A percentile compares a stretch with the other conserved stretches of the same genome.
These are phyloP conservation scores for Coemansia sp. DNA, from an alignment of 192 early-diverging fungal species.

Conservation along the genomic window DNA sequence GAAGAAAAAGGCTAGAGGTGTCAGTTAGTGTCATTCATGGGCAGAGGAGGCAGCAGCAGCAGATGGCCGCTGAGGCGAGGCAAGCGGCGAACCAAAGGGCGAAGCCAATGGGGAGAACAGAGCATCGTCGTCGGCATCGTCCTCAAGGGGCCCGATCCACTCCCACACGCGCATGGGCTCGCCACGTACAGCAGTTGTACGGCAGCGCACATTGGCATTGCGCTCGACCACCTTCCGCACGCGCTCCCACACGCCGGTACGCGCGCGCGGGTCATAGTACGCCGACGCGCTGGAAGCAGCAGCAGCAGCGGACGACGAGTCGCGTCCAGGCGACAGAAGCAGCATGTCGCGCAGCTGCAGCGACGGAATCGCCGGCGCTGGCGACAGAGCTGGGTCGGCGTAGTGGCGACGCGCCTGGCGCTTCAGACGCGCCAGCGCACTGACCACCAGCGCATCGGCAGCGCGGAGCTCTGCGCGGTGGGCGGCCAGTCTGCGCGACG, in stretches of 20 bases:
- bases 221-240: slow-evolving; percentile 58
- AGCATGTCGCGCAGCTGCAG: slow-evolving; percentile 63
- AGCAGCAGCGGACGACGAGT: too few species aligned
- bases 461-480: slow-evolving; percentile 36
- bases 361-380: slow-evolving; percentile 52
- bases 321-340: slow-evolving; percentile 21
- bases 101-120: slow-evolving; percentile 5
- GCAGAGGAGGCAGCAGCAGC: too few species aligned
- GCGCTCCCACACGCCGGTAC: slow-evolving; percentile 59
- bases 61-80: too few species aligned
- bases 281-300: not conserved
- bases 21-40: too few species aligned
- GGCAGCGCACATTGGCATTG: slow-evolving; percentile 61
- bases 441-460: slow-evolving; percentile 48
- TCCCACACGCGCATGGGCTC: slow-evolving; percentile 67
- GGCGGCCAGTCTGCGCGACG: slow-evolving; percentile 31
- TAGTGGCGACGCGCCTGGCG: slow-evolving; percentile 57
- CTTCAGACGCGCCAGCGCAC: slow-evolving; percentile 49
- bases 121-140: slow-evolving; percentile 10
- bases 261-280: slow-evolving; percentile 45
- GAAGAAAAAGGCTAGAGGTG: not conserved
- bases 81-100: slow-evolving; percentile 20
- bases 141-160: slow-evolving; percentile 59
- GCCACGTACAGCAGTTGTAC: slow-evolving; percentile 58
- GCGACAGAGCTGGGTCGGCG: slow-evolving; percentile 57